These are phyloP conservation scores for Aspergillus fijiensis DNA, from an alignment of 2,329 filamentous ascomycete species.

Conservation along the genomic window DNA sequence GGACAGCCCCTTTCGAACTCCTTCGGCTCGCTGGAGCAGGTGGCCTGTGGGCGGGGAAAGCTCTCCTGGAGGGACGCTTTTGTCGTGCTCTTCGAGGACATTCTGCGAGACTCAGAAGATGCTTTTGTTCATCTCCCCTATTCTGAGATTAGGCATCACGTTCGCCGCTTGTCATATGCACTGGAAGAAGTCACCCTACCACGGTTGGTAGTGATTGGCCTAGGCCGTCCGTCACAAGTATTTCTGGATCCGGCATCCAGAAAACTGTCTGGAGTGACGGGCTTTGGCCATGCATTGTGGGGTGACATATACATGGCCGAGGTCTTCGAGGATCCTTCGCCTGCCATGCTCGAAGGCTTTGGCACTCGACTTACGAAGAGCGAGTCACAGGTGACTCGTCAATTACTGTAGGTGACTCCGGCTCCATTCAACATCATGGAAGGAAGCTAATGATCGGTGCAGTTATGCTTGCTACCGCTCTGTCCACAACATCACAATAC, in stretches of 20 bases:
- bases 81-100: slow-evolving; percentile 51
- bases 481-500: slow-evolving; percentile 37
- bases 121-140: slow-evolving; percentile 59
- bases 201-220: slow-evolving; percentile 52
- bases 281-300: slow-evolving; percentile 56
- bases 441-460: slow-evolving; percentile 3
- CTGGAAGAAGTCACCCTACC: slow-evolving; percentile 54
- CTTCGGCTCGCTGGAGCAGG: slow-evolving; percentile 53
- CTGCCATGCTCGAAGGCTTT: slow-evolving; percentile 39
- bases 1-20: slow-evolving; percentile 46
- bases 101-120: slow-evolving; percentile 59
- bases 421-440: background rate
- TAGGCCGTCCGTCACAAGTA: slow-evolving; percentile 51
- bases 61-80: slow-evolving; percentile 57
- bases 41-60: slow-evolving; percentile 47
- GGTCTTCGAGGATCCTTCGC: slow-evolving; percentile 44
- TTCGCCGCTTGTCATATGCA: slow-evolving; percentile 44
- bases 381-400: slow-evolving; percentile 29
- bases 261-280: slow-evolving; percentile 52
- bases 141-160: slow-evolving; percentile 52
- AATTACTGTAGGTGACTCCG: slow-evolving; percentile 34
- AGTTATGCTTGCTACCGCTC: slow-evolving; percentile 44
- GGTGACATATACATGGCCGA: slow-evolving; percentile 57
- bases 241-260: slow-evolving; percentile 52
- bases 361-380: slow-evolving; percentile 26